These are phyloP conservation scores for Phytophthora sojae DNA, from an alignment of 352 stramenopile species.

Conservation along the genomic window DNA sequence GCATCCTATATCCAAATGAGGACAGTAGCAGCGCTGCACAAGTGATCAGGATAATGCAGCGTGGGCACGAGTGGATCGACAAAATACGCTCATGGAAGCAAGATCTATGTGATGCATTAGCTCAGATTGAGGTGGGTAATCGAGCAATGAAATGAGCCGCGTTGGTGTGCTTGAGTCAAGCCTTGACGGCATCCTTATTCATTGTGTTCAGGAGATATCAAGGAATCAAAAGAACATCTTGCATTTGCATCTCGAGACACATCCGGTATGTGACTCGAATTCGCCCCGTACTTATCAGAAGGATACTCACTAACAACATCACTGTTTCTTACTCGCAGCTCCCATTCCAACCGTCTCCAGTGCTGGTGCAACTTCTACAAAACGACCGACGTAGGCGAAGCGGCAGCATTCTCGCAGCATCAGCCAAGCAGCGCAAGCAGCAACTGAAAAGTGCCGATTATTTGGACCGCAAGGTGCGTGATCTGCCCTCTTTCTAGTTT, in stretches of 20 bases:
- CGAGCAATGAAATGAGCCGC: background rate
- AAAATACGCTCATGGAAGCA: conserved; percentile 15
- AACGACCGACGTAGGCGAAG: conserved; percentile 37
- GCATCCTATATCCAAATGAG: conserved; percentile 1
- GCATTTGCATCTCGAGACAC: conserved; percentile 57
- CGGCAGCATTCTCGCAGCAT: conserved; percentile 7
- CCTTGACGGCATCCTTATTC: background rate
- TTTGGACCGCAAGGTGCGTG: conserved; percentile 60
- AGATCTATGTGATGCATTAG: conserved; percentile 20
- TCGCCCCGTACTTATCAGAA: background rate
- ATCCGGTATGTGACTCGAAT: conserved; percentile 34
- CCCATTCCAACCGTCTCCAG: conserved; percentile 63
- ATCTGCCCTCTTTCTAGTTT: background rate
- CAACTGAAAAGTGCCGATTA: conserved; percentile 51
- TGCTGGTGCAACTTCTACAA: conserved; percentile 54
- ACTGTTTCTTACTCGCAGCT: conserved; percentile 30
- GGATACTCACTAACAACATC: background rate
- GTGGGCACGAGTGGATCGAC: conserved; percentile 6
- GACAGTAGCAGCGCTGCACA: background rate
- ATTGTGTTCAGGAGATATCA: conserved; percentile 19
- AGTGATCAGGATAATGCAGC: conserved; percentile 10
- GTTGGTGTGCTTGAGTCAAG: background rate
- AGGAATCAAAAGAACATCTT: conserved; percentile 47
- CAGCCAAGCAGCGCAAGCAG: conserved; percentile 39
- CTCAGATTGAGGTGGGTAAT: conserved; percentile 31